A percentile compares a stretch with the other conserved stretches of the same genome.
These are phyloP conservation scores for Penicillium cinerascens DNA, from an alignment of 495 filamentous ascomycete genomes.

Conservation along the genomic window DNA sequence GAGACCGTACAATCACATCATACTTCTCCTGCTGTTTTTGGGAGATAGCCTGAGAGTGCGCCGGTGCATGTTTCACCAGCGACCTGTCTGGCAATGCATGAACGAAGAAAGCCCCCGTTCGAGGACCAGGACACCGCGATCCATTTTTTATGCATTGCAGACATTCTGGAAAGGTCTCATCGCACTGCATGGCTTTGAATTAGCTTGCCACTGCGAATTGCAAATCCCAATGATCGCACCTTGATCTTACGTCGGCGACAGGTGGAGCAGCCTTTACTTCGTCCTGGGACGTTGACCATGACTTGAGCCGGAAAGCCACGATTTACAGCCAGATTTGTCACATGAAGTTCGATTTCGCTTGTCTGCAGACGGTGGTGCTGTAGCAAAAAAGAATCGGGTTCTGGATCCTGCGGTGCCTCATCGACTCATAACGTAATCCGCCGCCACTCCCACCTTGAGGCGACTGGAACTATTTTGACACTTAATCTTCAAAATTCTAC, in stretches of 20 bases:
- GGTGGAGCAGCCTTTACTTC: slow-evolving; percentile 11
- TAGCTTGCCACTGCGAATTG: neutral
- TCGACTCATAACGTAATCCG: neutral
- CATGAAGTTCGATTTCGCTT: neutral
- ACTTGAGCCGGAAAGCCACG: neutral
- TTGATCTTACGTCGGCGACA: slow-evolving; percentile 14
- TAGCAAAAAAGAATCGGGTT: neutral
- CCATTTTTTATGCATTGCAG: slow-evolving; percentile 6
- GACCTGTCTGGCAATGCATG: slow-evolving; percentile 3
- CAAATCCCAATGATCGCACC: neutral
- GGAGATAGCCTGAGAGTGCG: neutral
- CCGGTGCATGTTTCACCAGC: neutral
- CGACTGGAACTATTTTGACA: neutral
- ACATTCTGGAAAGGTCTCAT: slow-evolving; percentile 7
- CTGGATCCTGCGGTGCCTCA: too few relatives aligned
- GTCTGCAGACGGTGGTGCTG: neutral
- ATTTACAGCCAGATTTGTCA: neutral
- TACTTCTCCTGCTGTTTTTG: neutral
- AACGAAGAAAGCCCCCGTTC: slow-evolving; percentile 11
- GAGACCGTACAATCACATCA: neutral
- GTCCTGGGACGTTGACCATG: slow-evolving; percentile 16
- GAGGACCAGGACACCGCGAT: slow-evolving; percentile 5
- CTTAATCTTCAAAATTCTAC: neutral
- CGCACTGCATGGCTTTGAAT: slow-evolving; percentile 1
- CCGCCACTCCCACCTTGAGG: neutral